These are phyloP conservation scores for Neonectria coccinea DNA, from an alignment of 2,329 filamentous ascomycete genomes.

Conservation along the genomic window DNA sequence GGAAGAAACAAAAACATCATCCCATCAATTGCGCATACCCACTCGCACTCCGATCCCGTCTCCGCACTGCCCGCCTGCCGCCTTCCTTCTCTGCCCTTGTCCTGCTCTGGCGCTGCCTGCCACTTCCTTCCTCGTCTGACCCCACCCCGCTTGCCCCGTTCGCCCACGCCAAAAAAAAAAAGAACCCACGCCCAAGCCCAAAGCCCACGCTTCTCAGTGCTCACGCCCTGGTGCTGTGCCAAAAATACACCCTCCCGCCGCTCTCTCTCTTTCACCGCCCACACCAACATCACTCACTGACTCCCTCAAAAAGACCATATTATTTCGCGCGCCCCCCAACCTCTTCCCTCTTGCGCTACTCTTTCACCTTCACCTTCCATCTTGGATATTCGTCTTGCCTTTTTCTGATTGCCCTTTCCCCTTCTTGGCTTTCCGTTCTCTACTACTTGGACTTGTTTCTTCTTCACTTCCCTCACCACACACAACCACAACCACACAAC, in stretches of 20 bases:
- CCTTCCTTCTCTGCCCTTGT: conserved; percentile 28
- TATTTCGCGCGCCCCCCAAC: conserved; percentile 47
- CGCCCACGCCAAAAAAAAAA: conserved; percentile 29
- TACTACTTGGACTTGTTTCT: conserved; percentile 38
- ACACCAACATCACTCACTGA: conserved; percentile 45
- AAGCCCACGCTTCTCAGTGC: conserved; percentile 20
- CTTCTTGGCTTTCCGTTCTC: conserved; percentile 40
- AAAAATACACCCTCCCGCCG: conserved; percentile 28
- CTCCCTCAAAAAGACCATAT: conserved; percentile 43
- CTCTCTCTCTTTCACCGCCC: conserved; percentile 39
- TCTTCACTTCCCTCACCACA: conserved; percentile 28
- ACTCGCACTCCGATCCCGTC: conserved; percentile 28
- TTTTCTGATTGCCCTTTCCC: conserved; percentile 38
- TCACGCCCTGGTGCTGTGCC: conserved; percentile 26
- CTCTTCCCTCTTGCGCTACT: conserved; percentile 40
- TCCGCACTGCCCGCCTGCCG: conserved; percentile 28
- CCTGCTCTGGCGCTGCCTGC: conserved; percentile 28
- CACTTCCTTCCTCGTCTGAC: conserved; percentile 29
- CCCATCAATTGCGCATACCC: conserved; percentile 28
- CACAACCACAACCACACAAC: conserved; percentile 25
- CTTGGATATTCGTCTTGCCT: conserved; percentile 35
- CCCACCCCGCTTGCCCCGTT: conserved; percentile 29
- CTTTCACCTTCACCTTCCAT: conserved; percentile 39
- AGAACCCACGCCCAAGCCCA: conserved; percentile 24
- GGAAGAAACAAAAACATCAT: conserved; percentile 27